Base-by-base conservation (phyloP, 495 filamentous ascomycete genomes). In the Parathielavia appendiculata region DNA sequence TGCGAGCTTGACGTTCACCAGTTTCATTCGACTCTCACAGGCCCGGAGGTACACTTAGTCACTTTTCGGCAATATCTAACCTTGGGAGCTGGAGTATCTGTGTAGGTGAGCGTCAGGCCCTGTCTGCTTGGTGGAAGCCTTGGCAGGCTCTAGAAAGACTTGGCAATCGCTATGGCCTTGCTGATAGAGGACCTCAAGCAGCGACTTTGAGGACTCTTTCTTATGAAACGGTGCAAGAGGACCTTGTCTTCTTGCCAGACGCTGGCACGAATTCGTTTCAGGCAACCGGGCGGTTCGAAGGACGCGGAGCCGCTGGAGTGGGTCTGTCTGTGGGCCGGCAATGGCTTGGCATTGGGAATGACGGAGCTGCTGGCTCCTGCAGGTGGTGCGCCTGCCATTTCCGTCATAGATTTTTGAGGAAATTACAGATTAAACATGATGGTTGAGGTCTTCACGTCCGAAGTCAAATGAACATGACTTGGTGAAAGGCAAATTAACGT, bases 261-360 rank as follows among this genome's bases (percentile, higher is more conserved):
- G 35, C 35, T 35, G 16, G 39, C 35, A 52, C 30, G 46, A 34
- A 11, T 35, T 36, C 32, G 49, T 19, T 36, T 51, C 49, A 23
- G 12, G 35, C 49, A 22, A 23, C 19, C 49, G 19, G 40, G 49
- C 34, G 49, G 49, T 40, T 52, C 49, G 43, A 30, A 7, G 16
- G 23, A 1, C 7, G 1, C 34, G 11, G 51, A 56, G 53, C 43
- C 53, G 53, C 53, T 12, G 53, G n/a, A 14, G 53, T 56, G 53
- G 53, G 40, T 20, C 53, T 17, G 26, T 9, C 30, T 56, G 41
- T 34, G 41, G 52, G 41, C 9, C 11, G n/a, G 0, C 0, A 34
- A 46, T 12, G 11, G 19, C 54, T 56, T 56, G 54, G 53, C 43
- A 55, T 46, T 32, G n/a, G n/a, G n/a, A n/a, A n/a, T n/a, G n/a